These are phyloP conservation scores for Didymella pinodella DNA, from an alignment of 2,329 filamentous ascomycete species.

Conservation along the genomic window DNA sequence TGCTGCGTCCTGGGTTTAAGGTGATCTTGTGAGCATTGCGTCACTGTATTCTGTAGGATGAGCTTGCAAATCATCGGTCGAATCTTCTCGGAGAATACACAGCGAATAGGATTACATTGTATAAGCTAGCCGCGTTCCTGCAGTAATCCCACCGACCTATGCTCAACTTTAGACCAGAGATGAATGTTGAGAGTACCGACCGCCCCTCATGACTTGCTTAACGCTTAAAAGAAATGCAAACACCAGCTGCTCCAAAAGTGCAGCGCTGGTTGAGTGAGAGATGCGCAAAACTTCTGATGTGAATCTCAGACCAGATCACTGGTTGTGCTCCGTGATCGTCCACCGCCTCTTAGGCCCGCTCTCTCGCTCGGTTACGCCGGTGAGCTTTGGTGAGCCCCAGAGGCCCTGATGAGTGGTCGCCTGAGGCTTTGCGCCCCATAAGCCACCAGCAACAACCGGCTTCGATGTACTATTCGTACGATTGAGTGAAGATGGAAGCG, in stretches of 20 bases:
- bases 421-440: conserved; percentile 39
- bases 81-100: conserved; percentile 9
- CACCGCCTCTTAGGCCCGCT: conserved; percentile 54
- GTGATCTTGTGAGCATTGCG: conserved; percentile 19
- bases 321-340: conserved; percentile 52
- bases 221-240: conserved; percentile 11
- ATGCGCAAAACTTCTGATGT: not conserved
- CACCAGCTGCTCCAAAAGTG: not conserved
- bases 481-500: conserved; percentile 33
- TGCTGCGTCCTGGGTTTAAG: not conserved
- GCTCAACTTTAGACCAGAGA: not conserved
- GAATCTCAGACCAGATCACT: conserved; percentile 13
- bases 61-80: conserved; percentile 8
- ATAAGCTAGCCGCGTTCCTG: conserved; percentile 20
- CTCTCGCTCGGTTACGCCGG: conserved; percentile 48
- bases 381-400: conserved; percentile 53
- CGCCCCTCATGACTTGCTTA: conserved; percentile 9
- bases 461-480: conserved; percentile 26
- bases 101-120: conserved; percentile 1
- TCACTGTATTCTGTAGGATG: conserved; percentile 11
- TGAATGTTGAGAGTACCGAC: conserved; percentile 1
- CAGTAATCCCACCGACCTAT: conserved; percentile 10
- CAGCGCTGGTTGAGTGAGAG: not conserved
- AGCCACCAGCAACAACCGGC: conserved; percentile 22
- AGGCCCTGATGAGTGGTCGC: conserved; percentile 47